These are phyloP conservation scores for Coffea eugenioides DNA, from an alignment of 257 asterid species.

Conservation along the genomic window DNA sequence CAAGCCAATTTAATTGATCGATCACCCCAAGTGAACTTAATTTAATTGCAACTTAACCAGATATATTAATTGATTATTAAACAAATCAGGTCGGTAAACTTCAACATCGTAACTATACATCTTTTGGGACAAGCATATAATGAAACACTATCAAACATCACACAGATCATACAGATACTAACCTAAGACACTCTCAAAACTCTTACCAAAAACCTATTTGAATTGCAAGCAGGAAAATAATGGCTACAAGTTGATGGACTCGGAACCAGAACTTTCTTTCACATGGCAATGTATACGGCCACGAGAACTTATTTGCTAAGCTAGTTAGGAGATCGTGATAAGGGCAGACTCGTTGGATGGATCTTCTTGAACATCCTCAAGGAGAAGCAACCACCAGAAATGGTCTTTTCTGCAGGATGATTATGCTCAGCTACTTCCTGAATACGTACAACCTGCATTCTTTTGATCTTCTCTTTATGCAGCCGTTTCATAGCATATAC, in stretches of 20 bases:
- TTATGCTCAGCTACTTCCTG: neutral
- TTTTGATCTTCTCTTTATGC: slow-evolving; percentile 48
- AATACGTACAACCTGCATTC: slow-evolving; percentile 19
- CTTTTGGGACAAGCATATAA: too few species aligned
- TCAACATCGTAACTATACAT: too few species aligned
- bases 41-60: neutral
- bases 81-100: too few species aligned
- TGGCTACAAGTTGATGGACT: neutral
- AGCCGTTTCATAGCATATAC: slow-evolving; percentile 39
- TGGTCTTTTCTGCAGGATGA: slow-evolving; percentile 2
- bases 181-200: neutral
- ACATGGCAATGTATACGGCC: neutral
- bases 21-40: neutral
- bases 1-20: neutral
- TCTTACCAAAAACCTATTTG: neutral
- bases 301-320: too few species aligned
- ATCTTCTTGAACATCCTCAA: slow-evolving; percentile 44
- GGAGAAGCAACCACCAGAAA: slow-evolving; percentile 33
- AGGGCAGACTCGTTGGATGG: slow-evolving; percentile 28
- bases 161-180: too few species aligned
- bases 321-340: slow-evolving; percentile 1
- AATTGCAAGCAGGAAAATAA: neutral
- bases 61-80: too few species aligned
- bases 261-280: neutral
- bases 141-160: too few species aligned